A percentile compares a stretch with the other conserved stretches of the same genome.
phyloP scores from a whole-genome alignment of 2,329 filamentous ascomycete genomes.

The Pseudogymnoascus sp. region DNA sequence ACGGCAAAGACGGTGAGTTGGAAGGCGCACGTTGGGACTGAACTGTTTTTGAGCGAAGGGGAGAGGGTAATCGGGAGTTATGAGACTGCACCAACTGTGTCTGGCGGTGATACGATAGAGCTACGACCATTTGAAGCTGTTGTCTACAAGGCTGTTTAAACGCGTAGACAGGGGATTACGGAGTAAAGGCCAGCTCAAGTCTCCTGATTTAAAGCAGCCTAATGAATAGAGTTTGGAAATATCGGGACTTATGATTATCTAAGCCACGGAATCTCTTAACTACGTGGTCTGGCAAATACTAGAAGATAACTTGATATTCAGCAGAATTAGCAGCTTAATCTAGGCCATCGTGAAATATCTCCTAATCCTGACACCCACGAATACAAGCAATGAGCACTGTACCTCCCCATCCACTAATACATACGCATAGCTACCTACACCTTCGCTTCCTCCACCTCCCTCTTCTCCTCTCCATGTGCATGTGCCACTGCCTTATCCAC shows the following conservation, averaged over 20 bases:
- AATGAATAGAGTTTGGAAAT: background rate
- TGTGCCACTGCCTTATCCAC: background rate
- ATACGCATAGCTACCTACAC: too few species aligned
- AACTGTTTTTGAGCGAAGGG: slow-evolving; percentile 6
- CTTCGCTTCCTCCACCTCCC: background rate
- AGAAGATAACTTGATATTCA: background rate
- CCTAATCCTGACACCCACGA: background rate
- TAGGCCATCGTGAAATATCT: background rate
- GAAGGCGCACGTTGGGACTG: slow-evolving; percentile 12
- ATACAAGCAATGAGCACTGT: background rate
- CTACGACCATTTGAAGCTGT: slow-evolving; percentile 20
- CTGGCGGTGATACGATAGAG: slow-evolving; percentile 8
- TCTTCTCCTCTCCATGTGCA: background rate
- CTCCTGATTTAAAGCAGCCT: background rate
- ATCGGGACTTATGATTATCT: background rate
- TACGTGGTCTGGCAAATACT: background rate
- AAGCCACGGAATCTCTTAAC: background rate
- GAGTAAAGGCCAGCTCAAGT: background rate
- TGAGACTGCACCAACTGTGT: background rate
- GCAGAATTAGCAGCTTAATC: background rate
- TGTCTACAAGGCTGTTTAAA: slow-evolving; percentile 8
- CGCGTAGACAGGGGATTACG: background rate
- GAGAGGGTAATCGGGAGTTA: slow-evolving; percentile 17
- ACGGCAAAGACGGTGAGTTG: slow-evolving; percentile 16
- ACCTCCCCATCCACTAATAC: background rate